These are phyloP conservation scores for Eimeria tenella DNA, from an alignment of 169 alveolate genomes.

Conservation along the genomic window DNA sequence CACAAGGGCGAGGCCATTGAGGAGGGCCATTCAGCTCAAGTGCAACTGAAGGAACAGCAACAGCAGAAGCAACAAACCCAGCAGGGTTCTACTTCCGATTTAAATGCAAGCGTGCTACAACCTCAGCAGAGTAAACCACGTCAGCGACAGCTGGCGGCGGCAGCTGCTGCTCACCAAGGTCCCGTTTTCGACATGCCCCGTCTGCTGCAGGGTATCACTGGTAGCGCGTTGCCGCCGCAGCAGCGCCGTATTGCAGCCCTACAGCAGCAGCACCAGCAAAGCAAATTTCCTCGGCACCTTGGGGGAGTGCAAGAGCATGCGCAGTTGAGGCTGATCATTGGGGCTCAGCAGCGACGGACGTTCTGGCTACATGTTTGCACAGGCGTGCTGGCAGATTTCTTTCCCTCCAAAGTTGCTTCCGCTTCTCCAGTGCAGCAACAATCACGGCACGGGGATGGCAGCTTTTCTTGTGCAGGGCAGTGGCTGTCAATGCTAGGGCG, in stretches of 20 bases:
- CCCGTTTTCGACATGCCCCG: conserved; percentile 60
- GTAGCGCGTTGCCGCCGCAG: conserved; percentile 29
- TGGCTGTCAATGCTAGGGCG: conserved; percentile 44
- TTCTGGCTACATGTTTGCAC: conserved; percentile 56
- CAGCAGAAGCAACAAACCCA: not conserved
- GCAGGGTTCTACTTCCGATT: not conserved
- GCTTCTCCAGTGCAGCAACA: not conserved
- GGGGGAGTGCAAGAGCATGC: conserved; percentile 61
- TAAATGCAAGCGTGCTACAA: not conserved
- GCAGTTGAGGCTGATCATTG: conserved; percentile 30
- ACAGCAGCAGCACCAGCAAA: conserved; percentile 24
- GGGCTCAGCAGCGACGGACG: conserved; percentile 60
- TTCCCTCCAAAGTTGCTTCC: conserved; percentile 1
- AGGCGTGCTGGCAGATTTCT: conserved; percentile 39
- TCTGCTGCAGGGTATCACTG: conserved; percentile 37
- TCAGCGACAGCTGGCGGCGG: conserved; percentile 35
- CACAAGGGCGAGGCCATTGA: not conserved
- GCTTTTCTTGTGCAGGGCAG: not conserved
- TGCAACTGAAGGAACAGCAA: conserved; percentile 11
- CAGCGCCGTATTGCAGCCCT: not conserved
- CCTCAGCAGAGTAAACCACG: conserved; percentile 11
- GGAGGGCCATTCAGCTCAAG: not conserved
- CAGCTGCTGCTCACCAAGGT: conserved; percentile 60
- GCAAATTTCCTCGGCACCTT: conserved; percentile 16
- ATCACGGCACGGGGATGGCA: not conserved